These are phyloP conservation scores for Fusarium ramigenum DNA, from an alignment of 2,329 filamentous ascomycete genomes.

Conservation along the genomic window DNA sequence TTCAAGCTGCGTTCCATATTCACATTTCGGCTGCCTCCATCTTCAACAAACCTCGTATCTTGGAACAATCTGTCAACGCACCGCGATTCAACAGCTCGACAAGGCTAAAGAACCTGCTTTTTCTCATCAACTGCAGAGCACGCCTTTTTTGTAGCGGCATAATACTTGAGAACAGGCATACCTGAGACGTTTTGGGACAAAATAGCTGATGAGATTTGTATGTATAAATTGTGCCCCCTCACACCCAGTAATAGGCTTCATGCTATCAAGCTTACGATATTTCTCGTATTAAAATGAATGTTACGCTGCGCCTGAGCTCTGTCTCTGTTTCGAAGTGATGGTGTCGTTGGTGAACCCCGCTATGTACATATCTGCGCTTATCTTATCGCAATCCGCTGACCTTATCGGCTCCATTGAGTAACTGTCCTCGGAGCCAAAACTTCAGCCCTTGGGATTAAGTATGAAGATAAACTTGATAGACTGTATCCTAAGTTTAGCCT, in stretches of 20 bases:
- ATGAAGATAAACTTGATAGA: too few relatives aligned
- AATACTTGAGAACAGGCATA: background rate
- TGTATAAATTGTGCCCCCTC: rapidly evolving
- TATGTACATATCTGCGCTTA: background rate
- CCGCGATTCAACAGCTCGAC: rapidly evolving
- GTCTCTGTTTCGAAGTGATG: too few relatives aligned
- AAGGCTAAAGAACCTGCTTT: rapidly evolving
- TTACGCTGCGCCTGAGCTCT: background rate
- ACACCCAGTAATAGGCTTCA: rapidly evolving
- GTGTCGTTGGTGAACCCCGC: background rate
- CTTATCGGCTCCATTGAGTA: background rate
- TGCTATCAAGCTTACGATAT: rapidly evolving
- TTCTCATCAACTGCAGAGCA: rapidly evolving
- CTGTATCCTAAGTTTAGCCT: too few relatives aligned
- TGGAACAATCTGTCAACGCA: rapidly evolving
- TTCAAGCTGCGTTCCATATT: background rate
- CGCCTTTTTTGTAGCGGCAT: rapidly evolving
- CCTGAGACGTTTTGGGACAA: rapidly evolving
- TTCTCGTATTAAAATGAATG: rapidly evolving
- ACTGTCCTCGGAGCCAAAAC: background rate
- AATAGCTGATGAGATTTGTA: rapidly evolving
- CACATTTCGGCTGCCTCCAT: rapidly evolving
- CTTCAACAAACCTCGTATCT: background rate
- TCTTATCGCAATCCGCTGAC: background rate
- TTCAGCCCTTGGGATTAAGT: too few relatives aligned